Percentiles rank a stretch among this genome's conserved stretches.
Evolutionary conservation across 2,329 filamentous ascomycete species (phyloP).

Genomic region (Pseudogymnoascus sp.): DNA sequence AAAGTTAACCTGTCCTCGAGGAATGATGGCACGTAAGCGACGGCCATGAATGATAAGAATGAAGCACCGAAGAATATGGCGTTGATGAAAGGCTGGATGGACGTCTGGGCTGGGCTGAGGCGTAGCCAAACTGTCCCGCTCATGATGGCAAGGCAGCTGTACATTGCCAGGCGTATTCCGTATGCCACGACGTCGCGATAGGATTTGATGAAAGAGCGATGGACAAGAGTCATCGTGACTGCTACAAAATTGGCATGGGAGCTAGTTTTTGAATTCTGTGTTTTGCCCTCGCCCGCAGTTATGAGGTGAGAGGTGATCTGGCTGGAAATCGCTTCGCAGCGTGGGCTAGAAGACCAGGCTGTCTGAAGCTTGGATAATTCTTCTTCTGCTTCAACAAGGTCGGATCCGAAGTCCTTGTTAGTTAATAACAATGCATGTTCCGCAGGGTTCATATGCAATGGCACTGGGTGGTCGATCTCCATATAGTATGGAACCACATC

Average conservation of each 20-base stretch:
- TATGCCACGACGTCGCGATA: constrained; percentile 80
- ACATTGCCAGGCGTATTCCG: constrained; percentile 76
- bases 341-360: constrained; percentile 45
- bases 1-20: constrained; percentile 70
- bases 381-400: constrained; percentile 38
- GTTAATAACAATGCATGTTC: constrained; percentile 73
- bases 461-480: constrained; percentile 52
- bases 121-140: constrained; percentile 85
- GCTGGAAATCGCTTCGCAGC: constrained; percentile 28
- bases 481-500: constrained; percentile 55
- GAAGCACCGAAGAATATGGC: constrained; percentile 69
- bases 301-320: constrained; percentile 21
- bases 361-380: constrained; percentile 46
- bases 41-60: constrained; percentile 74
- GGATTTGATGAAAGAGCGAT: constrained; percentile 74
- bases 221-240: constrained; percentile 58
- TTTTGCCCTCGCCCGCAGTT: neutral
- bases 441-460: constrained; percentile 66
- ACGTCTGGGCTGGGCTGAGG: constrained; percentile 56
- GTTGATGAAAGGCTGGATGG: constrained; percentile 76
- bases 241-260: constrained; percentile 15
- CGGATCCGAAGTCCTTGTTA: constrained; percentile 63
- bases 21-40: constrained; percentile 78
- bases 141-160: constrained; percentile 69
- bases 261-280: neutral